Base-by-base conservation (phyloP, 2,329 filamentous ascomycete genomes). In the Fusarium agapanthi region DNA sequence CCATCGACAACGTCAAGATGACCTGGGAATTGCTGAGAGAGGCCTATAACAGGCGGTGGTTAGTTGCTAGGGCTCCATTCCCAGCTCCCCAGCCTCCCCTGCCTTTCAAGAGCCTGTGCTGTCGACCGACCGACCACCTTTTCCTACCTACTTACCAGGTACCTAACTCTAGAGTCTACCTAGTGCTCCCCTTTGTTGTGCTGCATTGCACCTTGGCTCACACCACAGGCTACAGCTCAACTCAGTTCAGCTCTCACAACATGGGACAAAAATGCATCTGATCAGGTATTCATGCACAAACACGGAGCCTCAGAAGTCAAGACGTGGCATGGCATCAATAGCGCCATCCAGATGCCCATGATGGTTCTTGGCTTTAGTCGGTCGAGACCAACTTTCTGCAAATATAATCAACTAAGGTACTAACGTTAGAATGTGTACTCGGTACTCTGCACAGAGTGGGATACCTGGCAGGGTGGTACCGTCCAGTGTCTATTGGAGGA, bases 271-370 rank as follows among this genome's bases (percentile, higher is more conserved):
- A 60, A 43, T 61, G 67, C 56, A 65, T 61, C 57, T 55, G 53
- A 56, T 34, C 48, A 16, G 44, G 58, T 44, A 30, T 68, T 68
- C 55, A 61, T 71, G 63, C 67, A 69, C 44, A 45, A 45, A 48
- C 47, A 74, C 73, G 59, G 63, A 64, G 62, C 56, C 54, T 55
- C 30, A 30, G 30, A 41, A 26, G n/a, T 47, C 37, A 57, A 61
- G 71, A 73, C 67, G 67, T 68, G 71, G 67, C 71, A 73, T 61
- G 58, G 63, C 67, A 68, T 64, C 40, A 44, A 68, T 51, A 71
- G 62, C 57, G 60, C 55, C 70, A 67, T 41, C 34, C 22, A 35
- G 32, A 71, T 47, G 38, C 65, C 54, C 71, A 37, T 67, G 47
- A 65, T 53, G 35, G 28, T 61, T 50, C 45, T 60, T 69, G 51